phyloP scores from a whole-genome alignment of 169 alveolate genomes.

The Cytauxzoon felis region DNA sequence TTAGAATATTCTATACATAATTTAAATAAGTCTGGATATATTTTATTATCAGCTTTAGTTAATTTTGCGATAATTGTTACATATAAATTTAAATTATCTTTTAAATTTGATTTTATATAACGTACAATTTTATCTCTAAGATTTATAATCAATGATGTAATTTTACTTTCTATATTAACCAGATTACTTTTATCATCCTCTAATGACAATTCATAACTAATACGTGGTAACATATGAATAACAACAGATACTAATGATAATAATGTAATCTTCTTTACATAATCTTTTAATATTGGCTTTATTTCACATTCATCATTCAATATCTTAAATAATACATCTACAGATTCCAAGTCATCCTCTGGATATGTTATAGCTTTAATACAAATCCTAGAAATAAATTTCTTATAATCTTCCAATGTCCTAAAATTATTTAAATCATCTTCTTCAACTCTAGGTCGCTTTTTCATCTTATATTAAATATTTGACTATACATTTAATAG shows the following conservation, averaged over 20 bases:
- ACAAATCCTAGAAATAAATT: constrained; percentile 36
- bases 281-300: constrained; percentile 4
- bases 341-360: constrained; percentile 27
- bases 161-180: constrained; percentile 11
- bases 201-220: constrained; percentile 40
- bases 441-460: neutral
- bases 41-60: constrained; percentile 37
- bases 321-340: constrained; percentile 23
- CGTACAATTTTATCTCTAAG: neutral
- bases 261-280: constrained; percentile 13
- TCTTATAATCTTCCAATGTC: constrained; percentile 42
- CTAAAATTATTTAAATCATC: constrained; percentile 10
- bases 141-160: constrained; percentile 5
- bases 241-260: constrained; percentile 55
- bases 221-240: constrained; percentile 41
- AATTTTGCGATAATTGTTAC: constrained; percentile 45
- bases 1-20: constrained; percentile 46
- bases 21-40: constrained; percentile 3
- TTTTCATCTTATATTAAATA: neutral
- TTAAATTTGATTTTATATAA: neutral
- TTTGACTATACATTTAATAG: too few relatives aligned
- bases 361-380: constrained; percentile 51
- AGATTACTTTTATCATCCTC: constrained; percentile 1
- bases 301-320: constrained; percentile 42
- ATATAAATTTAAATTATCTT: constrained; percentile 3